Percentiles rank a stretch among this genome's conserved stretches.
Conservation (phyloP, 768 basidiomycete genomes). For the Kwoniella europaea region DNA sequence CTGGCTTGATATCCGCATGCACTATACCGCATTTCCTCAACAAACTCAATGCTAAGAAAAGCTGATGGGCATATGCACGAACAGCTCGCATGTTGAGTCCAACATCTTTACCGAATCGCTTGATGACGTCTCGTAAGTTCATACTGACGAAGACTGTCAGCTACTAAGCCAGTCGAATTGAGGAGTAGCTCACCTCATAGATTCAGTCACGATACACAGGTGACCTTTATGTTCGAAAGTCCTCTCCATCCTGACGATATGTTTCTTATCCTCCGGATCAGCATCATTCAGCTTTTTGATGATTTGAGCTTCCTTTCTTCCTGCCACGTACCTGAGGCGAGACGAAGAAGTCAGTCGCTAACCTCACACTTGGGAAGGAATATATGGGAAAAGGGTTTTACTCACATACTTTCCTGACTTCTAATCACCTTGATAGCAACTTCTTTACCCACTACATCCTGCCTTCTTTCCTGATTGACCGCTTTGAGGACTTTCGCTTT, state of each 20-base stretch:
- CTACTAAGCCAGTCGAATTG: background rate
- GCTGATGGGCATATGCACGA: conserved; percentile 97
- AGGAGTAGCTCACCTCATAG: conserved; percentile 69
- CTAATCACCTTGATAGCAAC: conserved; percentile 98
- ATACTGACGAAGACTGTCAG: conserved; percentile 65
- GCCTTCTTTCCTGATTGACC: conserved; percentile 60
- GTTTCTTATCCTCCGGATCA: conserved; percentile 96
- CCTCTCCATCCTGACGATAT: conserved; percentile 86
- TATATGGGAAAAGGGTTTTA: conserved; percentile 24
- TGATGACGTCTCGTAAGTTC: conserved; percentile 97
- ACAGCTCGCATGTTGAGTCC: conserved; percentile 95
- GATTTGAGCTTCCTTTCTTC: conserved; percentile 87
- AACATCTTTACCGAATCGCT: conserved; percentile 97
- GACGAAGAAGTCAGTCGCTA: conserved; percentile 7
- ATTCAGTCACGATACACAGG: conserved; percentile 93
- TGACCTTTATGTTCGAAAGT: conserved; percentile 98
- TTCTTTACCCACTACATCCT: conserved; percentile 68
- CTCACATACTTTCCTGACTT: conserved; percentile 94
- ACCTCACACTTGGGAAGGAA: background rate
- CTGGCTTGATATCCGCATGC: conserved; percentile 99
- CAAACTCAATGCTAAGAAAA: conserved; percentile 83
- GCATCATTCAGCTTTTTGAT: conserved; percentile 82
- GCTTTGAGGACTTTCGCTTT: conserved; percentile 77
- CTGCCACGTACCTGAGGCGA: conserved; percentile 81
- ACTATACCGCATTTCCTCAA: conserved; percentile 89